Evolutionary conservation across 345 rosid genomes (phyloP).

Genomic region (Noccaea bulbosa): DNA sequence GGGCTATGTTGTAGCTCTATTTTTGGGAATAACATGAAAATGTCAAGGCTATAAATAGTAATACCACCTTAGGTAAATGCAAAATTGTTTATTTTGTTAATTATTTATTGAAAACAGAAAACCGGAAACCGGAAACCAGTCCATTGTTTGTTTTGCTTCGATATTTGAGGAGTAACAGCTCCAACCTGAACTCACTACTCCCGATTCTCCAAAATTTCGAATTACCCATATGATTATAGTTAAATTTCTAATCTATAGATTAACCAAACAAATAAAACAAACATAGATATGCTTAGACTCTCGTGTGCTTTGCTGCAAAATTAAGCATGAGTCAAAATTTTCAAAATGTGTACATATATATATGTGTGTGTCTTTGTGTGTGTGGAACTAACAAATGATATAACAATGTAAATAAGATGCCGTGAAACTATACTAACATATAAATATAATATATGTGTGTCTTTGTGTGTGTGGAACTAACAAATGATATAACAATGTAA

Average conservation of each 20-base stretch:
- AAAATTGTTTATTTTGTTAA: background rate
- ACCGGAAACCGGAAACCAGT: constrained; percentile 38
- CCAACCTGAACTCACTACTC: constrained; percentile 33
- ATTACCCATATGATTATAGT: background rate
- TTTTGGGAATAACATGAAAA: constrained; percentile 17
- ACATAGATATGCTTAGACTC: background rate
- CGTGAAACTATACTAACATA: background rate
- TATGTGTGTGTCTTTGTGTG: background rate
- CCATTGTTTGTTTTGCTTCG: constrained; percentile 38
- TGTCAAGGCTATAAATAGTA: constrained; percentile 35
- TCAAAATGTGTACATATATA: background rate
- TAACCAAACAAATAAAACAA: background rate
- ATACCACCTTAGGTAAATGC: constrained; percentile 8
- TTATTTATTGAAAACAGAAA: background rate
- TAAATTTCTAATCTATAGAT: background rate
- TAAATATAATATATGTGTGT: background rate
- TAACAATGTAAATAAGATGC: background rate
- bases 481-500: background rate
- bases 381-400: background rate
- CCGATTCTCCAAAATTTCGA: background rate
- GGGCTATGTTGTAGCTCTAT: constrained; percentile 10
- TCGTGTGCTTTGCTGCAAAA: constrained; percentile 17
- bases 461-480: background rate
- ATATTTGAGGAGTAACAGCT: constrained; percentile 35
- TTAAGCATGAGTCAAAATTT: background rate